Evolutionary conservation across 208 protist species (phyloP), one percentile per base, ranked within the genome.

Genomic region (Angomonas ambiguus): DNA sequence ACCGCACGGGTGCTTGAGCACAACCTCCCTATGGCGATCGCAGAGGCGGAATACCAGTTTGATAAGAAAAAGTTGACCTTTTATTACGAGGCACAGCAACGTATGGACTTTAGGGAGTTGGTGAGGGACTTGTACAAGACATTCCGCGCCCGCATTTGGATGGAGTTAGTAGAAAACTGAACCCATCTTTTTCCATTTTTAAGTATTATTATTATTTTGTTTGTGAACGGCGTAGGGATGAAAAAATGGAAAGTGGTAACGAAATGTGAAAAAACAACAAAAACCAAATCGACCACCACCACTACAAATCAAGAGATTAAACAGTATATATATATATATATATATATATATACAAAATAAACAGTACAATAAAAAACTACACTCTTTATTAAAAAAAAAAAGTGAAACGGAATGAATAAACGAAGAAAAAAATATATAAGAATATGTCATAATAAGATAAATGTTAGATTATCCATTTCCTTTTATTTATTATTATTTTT

Each of bases 21-120:
- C 76, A 83, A 76, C 0, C 38, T 96, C 41, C 85, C 88, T 2
- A 94, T 96, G 86, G 79, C 83, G 2, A 91, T 96, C 66, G 82
- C 90, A n/a, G 91, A 95, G 60, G 91, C 91, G 0, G 91, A 96
- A 75, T 96, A 95, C 57, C 91, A 96, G 70, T 96, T 88, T 69
- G 91, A 96, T 41, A 89, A 83, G 71, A 94, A 95, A 51, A 96
- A 96, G 76, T 74, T 96, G 20, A 96, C 87, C 20, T 96, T 96
- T 64, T 96, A 88, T 69, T 96, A 95, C 63, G 83, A 95, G 63
- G 81, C 88, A 2, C 79, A 91, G 63, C 85, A 94, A 59, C 78
- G 91, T 41, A 87, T 91, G 78, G 91, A 96, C 71, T 96, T 96
- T 67, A 77, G 91, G 0, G 87, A 93, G 34, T 72, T 96, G 3